Percentiles rank a stretch among this genome's conserved stretches.
phyloP scores from a whole-genome alignment of 2,329 filamentous ascomycete genomes.

The Acrodontium crateriforme region DNA sequence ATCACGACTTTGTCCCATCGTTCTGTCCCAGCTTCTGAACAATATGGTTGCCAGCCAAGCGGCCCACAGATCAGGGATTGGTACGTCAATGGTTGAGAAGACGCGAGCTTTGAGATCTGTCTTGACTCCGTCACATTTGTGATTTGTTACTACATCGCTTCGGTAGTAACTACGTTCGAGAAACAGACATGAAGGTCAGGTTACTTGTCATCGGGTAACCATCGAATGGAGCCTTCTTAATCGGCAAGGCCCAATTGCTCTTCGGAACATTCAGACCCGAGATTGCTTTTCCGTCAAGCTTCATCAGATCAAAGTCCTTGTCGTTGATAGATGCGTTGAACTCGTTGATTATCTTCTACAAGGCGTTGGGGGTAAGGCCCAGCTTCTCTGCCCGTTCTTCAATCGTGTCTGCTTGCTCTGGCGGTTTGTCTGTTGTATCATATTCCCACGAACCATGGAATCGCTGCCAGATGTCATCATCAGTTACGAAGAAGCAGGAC shows the following conservation, averaged over 20 bases:
- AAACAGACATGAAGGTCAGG: constrained; percentile 16
- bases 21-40: constrained; percentile 15
- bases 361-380: constrained; percentile 22
- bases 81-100: constrained; percentile 26
- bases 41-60: constrained; percentile 21
- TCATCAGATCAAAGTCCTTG: constrained; percentile 28
- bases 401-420: constrained; percentile 27
- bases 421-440: constrained; percentile 29
- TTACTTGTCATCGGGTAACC: constrained; percentile 22
- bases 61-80: constrained; percentile 25
- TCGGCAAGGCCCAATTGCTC: constrained; percentile 29
- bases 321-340: constrained; percentile 28
- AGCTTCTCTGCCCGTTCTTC: constrained; percentile 26
- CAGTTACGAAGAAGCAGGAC: constrained; percentile 29
- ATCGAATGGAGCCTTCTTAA: constrained; percentile 25
- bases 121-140: constrained; percentile 28
- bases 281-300: constrained; percentile 28
- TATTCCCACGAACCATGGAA: constrained; percentile 32
- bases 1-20: too few relatives aligned
- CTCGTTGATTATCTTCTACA: constrained; percentile 27
- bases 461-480: constrained; percentile 27
- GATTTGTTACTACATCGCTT: constrained; percentile 6
- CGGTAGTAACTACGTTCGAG: background rate
- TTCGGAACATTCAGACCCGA: constrained; percentile 25
- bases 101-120: constrained; percentile 26